Conservation (phyloP, 1,284 basidiomycete genomes). For the Coniferiporia sulphurascens region DNA sequence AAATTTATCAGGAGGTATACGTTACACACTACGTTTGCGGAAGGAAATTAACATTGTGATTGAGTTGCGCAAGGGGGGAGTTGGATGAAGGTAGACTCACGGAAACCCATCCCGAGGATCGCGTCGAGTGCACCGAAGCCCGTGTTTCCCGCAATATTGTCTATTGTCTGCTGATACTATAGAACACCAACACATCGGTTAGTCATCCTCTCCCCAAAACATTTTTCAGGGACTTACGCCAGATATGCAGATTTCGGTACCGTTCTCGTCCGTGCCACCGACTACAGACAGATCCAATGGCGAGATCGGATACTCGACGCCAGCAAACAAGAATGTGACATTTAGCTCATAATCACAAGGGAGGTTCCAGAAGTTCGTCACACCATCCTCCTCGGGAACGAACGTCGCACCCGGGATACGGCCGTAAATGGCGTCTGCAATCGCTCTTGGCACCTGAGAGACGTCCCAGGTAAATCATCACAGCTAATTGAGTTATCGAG, state of each 20-base stretch:
- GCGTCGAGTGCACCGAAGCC: constrained; percentile 15
- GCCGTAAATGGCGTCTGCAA: constrained; percentile 54
- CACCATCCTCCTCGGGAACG: constrained; percentile 18
- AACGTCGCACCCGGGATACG: constrained; percentile 46
- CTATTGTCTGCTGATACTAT: not conserved
- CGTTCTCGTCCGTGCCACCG: not conserved
- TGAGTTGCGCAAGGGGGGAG: not conserved
- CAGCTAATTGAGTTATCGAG: not conserved
- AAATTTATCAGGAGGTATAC: constrained; percentile 26
- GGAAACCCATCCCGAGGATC: constrained; percentile 51
- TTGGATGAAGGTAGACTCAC: constrained; percentile 31
- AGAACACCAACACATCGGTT: not conserved
- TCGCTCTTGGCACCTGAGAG: constrained; percentile 31
- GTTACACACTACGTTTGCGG: constrained; percentile 42
- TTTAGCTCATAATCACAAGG: constrained; percentile 59
- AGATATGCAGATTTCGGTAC: not conserved
- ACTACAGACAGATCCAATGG: not conserved
- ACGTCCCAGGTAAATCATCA: not conserved
- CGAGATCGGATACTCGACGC: constrained; percentile 43
- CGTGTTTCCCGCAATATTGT: not conserved
- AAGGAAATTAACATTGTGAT: constrained; percentile 41
- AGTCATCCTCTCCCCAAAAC: not conserved
- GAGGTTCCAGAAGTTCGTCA: constrained; percentile 51
- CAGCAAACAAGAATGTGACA: constrained; percentile 53
- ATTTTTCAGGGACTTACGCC: not conserved